Evolutionary conservation across 306 rosid species (phyloP), one percentile per base, ranked within the genome.

Genomic region (Sechiopsis laciniata): DNA sequence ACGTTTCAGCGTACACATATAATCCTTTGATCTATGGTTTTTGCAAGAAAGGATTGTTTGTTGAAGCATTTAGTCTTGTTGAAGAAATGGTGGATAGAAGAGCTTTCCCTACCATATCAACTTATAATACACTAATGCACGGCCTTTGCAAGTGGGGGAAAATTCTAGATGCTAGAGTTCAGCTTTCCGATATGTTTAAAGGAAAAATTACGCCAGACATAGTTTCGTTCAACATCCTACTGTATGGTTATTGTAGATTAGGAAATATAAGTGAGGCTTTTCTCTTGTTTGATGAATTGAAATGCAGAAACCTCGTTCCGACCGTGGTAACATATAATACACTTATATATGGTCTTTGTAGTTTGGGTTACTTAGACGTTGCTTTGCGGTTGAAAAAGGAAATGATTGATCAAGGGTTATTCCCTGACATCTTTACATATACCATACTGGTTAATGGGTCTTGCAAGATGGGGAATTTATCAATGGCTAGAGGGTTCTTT

Each of bases 391-490:
- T 91, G 45, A 91, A 87, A 79, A 79, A 78, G 56, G 83, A 87
- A 75, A 91, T 91, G 97, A 74, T 81, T 42, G 50, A 54, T 52
- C 79, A 32, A 9, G 96, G 96, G 72, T 68, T 85, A 73, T 15
- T 0, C 58, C 91, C 96, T 57, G 96, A 91, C 79, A 83, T 91
- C 58, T 62, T 80, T 78, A 91, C 97, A 2, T 91, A 70, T 69
- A 91, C 96, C 0, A 89, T 83, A 67, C 85, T 91, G 71, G 85
- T 91, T 5, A 87, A 84, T 76, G 91, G 96, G 42, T 84, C 83
- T 58, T 83, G 80, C 81, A 80, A 37, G 84, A 73, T 65, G 45
- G 96, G 91, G 68, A 75, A 87, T 80, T 82, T 86, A 76, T 74
- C 82, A 59, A 70, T 86, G 87, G 96, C 93, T 45, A 87, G 84